Evolutionary conservation across 169 alveolate species (phyloP).

Genomic region (Cardiosporidium cionae): DNA sequence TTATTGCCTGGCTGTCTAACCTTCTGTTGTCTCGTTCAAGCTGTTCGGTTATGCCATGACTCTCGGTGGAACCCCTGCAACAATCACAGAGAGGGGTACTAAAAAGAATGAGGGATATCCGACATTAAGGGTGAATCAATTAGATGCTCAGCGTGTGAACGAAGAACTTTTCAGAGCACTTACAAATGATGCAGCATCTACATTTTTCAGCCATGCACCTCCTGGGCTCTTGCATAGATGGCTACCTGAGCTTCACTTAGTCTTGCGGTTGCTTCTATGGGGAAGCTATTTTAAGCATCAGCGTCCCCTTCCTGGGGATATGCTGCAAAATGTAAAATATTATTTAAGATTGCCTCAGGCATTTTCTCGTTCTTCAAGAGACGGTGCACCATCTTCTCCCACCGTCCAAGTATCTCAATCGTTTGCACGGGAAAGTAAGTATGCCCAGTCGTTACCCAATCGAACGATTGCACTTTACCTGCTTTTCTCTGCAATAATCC

Average conservation of each 20-base stretch:
- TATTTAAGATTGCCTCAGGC: not conserved
- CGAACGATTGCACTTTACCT: not conserved
- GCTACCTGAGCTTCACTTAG: not conserved
- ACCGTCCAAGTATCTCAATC: not conserved
- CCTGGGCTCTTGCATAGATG: not conserved
- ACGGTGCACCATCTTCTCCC: not conserved
- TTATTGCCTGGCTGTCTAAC: too few species aligned
- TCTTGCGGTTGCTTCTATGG: not conserved
- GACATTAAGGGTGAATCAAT: not conserved
- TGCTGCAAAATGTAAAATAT: conserved; percentile 1
- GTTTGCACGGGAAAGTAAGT: too few species aligned
- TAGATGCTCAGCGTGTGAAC: not conserved
- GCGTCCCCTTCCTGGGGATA: not conserved
- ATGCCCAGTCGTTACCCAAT: not conserved
- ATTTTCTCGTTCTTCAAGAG: not conserved
- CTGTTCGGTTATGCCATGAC: too few species aligned
- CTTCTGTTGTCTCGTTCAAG: too few species aligned
- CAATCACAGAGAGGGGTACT: too few species aligned
- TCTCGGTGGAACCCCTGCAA: too few species aligned
- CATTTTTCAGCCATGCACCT: not conserved
- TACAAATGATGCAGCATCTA: not conserved
- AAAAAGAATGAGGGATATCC: too few species aligned
- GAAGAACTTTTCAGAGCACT: not conserved
- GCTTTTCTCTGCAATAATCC: not conserved
- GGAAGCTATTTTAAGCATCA: not conserved